Base-by-base conservation (phyloP, 345 rosid species). In the Orychophragmus violaceus region DNA sequence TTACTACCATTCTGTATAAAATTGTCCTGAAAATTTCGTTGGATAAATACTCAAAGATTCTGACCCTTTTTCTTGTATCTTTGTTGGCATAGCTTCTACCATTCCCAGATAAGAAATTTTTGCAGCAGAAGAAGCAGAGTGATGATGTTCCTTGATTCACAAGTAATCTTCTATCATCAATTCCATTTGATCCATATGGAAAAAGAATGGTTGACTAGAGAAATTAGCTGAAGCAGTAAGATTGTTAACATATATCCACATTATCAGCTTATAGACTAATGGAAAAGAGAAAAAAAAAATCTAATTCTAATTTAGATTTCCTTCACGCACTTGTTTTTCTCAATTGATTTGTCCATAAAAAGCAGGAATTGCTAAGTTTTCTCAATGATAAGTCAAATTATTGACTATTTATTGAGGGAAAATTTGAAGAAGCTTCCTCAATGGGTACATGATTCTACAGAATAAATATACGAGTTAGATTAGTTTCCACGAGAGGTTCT, bases 21-120 rank as follows among this genome's bases (percentile, higher is more conserved):
- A 19, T 1, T 32, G 12, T 32, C 36, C 10, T 32, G 12, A 32
- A 32, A n/a, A 32, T 45, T 13, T 19, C 8, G 25, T 17, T 25
- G 25, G 51, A 24, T 7, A 8, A 53, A 48, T 29, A 14, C 29
- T 45, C 16, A 33, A 32, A 16, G 44, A 58, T 48, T 35, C 22
- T 58, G 8, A 64, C 45, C 6, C 5, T 23, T 49, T 23, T 12
- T 23, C 3, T 39, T 59, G 32, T 48, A 58, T 66, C 49, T 59
- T 69, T 49, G 59, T 51, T 46, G 74, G 53, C 3, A 16, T 81
- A 83, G 88, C 85, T 86, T 66, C 59, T 79, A 80, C 83, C 85
- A 11, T 73, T 86, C 66, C 74, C 86, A 0, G 86, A 76, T 74
- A 85, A 82, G 77, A 71, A 66, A 60, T 56, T 52, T 62, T 17